These are phyloP conservation scores for Epichloe gansuensis DNA, from an alignment of 2,329 filamentous ascomycete genomes.

Conservation along the genomic window DNA sequence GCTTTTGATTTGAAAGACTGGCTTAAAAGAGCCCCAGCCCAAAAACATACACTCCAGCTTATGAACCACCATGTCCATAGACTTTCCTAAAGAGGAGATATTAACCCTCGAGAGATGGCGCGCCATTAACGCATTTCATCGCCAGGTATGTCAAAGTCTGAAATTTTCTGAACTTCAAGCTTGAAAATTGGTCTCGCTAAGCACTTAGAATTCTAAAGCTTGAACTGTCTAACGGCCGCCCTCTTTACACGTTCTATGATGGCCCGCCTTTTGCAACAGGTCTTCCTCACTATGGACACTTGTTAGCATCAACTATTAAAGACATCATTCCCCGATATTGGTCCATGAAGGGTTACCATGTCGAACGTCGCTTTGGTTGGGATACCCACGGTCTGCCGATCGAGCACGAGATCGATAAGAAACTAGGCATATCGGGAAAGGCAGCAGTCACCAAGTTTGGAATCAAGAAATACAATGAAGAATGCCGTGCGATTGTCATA, in stretches of 20 bases:
- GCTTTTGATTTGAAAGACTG: neutral
- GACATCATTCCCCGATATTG: slow-evolving; percentile 94
- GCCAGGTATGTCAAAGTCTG: slow-evolving; percentile 43
- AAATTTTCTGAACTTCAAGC: neutral
- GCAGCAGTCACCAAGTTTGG: slow-evolving; percentile 79
- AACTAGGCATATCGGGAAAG: slow-evolving; percentile 75
- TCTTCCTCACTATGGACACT: slow-evolving; percentile 53
- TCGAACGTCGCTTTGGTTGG: slow-evolving; percentile 89
- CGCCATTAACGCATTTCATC: slow-evolving; percentile 82
- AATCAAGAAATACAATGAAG: slow-evolving; percentile 78
- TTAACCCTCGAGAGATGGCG: slow-evolving; percentile 74
- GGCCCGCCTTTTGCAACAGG: slow-evolving; percentile 69
- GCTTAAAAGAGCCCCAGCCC: neutral
- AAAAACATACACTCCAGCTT: neutral
- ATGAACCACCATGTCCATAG: slow-evolving; percentile 60
- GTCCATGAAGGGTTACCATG: slow-evolving; percentile 92
- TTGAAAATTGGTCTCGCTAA: neutral
- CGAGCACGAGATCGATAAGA: slow-evolving; percentile 96
- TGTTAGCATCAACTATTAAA: slow-evolving; percentile 88
- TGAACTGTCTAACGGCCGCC: slow-evolving; percentile 69
- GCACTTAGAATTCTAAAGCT: slow-evolving; percentile 25
- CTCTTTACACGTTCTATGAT: slow-evolving; percentile 91
- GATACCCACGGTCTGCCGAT: slow-evolving; percentile 89
- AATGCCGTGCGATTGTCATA: slow-evolving; percentile 91
- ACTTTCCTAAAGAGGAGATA: slow-evolving; percentile 89